Evolutionary conservation across 768 basidiomycete species (phyloP).

Genomic region (Rhizopogon vesiculosus): DNA sequence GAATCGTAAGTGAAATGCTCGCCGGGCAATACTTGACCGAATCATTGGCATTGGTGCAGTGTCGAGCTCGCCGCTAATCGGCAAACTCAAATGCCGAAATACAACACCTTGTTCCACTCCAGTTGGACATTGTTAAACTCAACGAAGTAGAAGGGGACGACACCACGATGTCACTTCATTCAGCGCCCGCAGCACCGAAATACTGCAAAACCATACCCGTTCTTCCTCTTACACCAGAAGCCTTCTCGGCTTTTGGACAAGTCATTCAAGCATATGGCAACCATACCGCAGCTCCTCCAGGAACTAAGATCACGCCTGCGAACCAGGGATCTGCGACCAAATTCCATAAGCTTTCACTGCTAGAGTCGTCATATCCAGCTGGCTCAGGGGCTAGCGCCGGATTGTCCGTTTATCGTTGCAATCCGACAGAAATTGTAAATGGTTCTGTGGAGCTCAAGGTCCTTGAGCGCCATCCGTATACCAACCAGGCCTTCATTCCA

Average conservation of each 20-base stretch:
- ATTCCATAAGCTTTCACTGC: constrained; percentile 85
- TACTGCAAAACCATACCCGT: constrained; percentile 39
- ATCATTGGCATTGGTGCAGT: no score
- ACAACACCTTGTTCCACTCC: background rate
- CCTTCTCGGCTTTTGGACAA: constrained; percentile 84
- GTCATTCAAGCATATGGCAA: constrained; percentile 87
- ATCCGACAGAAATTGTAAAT: constrained; percentile 41
- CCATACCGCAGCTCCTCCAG: constrained; percentile 59
- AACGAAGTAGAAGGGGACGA: background rate
- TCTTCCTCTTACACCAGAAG: constrained; percentile 75
- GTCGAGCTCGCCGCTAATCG: no score
- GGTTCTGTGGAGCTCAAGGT: constrained; percentile 57
- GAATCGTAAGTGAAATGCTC: no score
- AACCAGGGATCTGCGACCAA: constrained; percentile 91
- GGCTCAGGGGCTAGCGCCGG: constrained; percentile 54
- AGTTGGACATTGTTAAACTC: background rate
- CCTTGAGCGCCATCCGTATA: constrained; percentile 87
- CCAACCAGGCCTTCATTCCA: constrained; percentile 91
- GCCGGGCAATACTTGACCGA: no score
- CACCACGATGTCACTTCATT: constrained; percentile 4
- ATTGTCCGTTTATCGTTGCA: constrained; percentile 83
- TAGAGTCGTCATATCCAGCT: constrained; percentile 61
- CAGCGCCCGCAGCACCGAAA: background rate
- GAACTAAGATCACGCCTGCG: constrained; percentile 69
- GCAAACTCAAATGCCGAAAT: no score